Percentiles rank a stretch among this genome's conserved stretches.
Conservation (phyloP, 2,329 filamentous ascomycete species). For the Cercospora beticola region DNA sequence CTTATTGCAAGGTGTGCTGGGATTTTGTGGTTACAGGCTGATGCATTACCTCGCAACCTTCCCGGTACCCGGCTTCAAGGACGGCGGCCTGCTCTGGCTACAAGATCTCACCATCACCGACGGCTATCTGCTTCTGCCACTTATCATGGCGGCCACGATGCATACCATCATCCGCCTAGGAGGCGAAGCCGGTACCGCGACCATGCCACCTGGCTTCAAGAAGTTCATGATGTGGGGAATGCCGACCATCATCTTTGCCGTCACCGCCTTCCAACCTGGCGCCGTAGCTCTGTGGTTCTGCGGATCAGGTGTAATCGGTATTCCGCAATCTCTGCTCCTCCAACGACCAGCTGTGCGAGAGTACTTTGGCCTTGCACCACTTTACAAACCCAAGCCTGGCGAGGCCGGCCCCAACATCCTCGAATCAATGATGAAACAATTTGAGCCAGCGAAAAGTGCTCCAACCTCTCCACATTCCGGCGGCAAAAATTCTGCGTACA, state of each 20-base stretch:
- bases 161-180: constrained; percentile 44
- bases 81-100: constrained; percentile 75
- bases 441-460: neutral
- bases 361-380: constrained; percentile 42
- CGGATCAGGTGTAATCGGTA: constrained; percentile 43
- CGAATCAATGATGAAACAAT: neutral
- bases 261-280: constrained; percentile 58
- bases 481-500: constrained; percentile 24
- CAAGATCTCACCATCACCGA: constrained; percentile 72
- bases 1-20: constrained; percentile 65
- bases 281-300: constrained; percentile 65
- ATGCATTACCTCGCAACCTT: constrained; percentile 71
- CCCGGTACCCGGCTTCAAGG: constrained; percentile 76
- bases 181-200: constrained; percentile 49
- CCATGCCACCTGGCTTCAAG: constrained; percentile 30
- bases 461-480: neutral
- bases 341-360: constrained; percentile 40
- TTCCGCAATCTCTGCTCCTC: constrained; percentile 42
- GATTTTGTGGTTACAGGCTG: constrained; percentile 77
- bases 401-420: neutral
- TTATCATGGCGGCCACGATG: constrained; percentile 36
- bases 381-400: constrained; percentile 31
- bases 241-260: constrained; percentile 53
- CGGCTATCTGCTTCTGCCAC: constrained; percentile 73
- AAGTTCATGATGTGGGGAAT: constrained; percentile 50